phyloP scores from a whole-genome alignment of 768 basidiomycete genomes.

The Rhizopogon roseolus region DNA sequence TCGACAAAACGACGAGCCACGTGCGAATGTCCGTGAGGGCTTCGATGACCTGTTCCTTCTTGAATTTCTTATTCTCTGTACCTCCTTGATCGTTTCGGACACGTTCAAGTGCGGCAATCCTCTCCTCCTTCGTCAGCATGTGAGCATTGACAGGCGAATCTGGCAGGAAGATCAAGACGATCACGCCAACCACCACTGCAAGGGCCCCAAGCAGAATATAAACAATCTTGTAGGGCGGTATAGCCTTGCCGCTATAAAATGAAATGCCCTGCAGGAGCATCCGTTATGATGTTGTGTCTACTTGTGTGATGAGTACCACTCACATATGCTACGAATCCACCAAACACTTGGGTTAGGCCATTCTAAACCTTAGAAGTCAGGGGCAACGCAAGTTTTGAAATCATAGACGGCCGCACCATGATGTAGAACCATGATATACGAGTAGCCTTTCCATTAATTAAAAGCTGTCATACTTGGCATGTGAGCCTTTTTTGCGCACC shows the following conservation, averaged over 20 bases:
- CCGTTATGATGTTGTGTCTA: not conserved
- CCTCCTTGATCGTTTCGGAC: slow-evolving; percentile 66
- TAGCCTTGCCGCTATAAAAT: slow-evolving; percentile 39
- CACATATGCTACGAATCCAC: slow-evolving; percentile 62
- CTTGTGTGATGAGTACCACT: slow-evolving; percentile 6
- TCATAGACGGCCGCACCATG: slow-evolving; percentile 36
- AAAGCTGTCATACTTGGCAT: not conserved
- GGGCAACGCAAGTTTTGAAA: not conserved
- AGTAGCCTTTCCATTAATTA: slow-evolving; percentile 34
- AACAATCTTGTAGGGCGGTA: slow-evolving; percentile 59
- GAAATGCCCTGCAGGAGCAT: slow-evolving; percentile 42
- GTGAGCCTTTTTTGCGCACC: slow-evolving; percentile 17
- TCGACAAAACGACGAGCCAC: slow-evolving; percentile 58
- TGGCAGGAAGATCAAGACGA: slow-evolving; percentile 56
- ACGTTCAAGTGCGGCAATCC: slow-evolving; percentile 58
- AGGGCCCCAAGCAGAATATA: slow-evolving; percentile 57
- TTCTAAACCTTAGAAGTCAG: slow-evolving; percentile 32
- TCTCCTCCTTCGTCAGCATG: slow-evolving; percentile 53
- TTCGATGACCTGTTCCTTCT: slow-evolving; percentile 54
- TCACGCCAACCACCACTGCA: slow-evolving; percentile 52
- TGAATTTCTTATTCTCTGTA: slow-evolving; percentile 54
- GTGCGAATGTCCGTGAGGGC: slow-evolving; percentile 54
- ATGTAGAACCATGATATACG: slow-evolving; percentile 65
- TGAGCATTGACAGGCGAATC: slow-evolving; percentile 61
- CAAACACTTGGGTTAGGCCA: slow-evolving; percentile 54